A percentile compares a stretch with the other conserved stretches of the same genome.
Conservation (phyloP, 1,284 basidiomycete genomes). For the Sphaerobolus stellatus region DNA sequence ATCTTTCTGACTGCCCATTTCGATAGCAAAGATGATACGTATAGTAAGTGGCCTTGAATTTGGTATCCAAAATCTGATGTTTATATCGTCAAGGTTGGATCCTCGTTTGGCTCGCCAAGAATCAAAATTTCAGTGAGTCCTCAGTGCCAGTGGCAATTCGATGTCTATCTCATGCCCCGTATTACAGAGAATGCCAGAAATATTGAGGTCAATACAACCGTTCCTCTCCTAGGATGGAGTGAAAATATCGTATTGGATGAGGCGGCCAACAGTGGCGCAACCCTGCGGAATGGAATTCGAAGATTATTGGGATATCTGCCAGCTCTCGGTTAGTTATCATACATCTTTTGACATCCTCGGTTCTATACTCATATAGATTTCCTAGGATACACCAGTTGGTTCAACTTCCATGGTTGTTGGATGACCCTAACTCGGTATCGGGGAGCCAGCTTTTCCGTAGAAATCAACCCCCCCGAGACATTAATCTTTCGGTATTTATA, state of each 20-base stretch:
- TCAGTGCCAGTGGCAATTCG: background rate
- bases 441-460: background rate
- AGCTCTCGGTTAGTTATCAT: too few species aligned
- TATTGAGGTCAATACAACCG: constrained; percentile 49
- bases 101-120: constrained; percentile 59
- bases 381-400: too few species aligned
- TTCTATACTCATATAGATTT: too few species aligned
- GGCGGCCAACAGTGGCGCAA: constrained; percentile 42
- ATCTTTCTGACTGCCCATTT: constrained; percentile 62
- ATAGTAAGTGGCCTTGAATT: constrained; percentile 41
- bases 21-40: constrained; percentile 55
- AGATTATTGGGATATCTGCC: too few species aligned
- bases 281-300: too few species aligned
- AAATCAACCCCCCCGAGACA: background rate
- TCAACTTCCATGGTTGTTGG: constrained; percentile 53
- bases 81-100: constrained; percentile 48
- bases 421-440: constrained; percentile 42
- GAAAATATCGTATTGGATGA: constrained; percentile 33
- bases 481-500: background rate
- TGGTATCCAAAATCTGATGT: constrained; percentile 6
- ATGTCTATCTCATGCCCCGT: constrained; percentile 4
- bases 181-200: constrained; percentile 44
- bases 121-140: constrained; percentile 45
- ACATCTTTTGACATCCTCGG: too few species aligned
- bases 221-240: constrained; percentile 36